phyloP scores from a whole-genome alignment of 225 moss, liverwort and hornwort species.

The Sphagnum contortum region DNA sequence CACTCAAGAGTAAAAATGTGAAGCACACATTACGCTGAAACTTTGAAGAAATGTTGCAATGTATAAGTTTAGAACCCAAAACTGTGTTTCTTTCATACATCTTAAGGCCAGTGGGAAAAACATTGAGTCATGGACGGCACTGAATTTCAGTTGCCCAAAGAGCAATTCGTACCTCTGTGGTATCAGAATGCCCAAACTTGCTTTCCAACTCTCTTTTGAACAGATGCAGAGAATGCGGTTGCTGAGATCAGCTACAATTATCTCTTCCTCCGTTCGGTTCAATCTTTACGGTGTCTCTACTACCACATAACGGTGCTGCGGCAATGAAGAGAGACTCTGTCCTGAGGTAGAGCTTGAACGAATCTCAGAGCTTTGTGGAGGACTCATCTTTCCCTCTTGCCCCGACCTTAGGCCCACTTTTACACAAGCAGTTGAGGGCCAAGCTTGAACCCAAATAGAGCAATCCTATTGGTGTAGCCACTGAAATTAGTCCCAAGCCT shows the following conservation, averaged over 20 bases:
- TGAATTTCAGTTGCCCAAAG: no score
- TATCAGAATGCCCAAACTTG: constrained; percentile 26
- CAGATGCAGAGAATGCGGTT: constrained; percentile 15
- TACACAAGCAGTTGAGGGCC: no score
- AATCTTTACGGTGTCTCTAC: constrained; percentile 11
- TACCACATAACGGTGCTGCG: not conserved
- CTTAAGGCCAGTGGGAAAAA: no score
- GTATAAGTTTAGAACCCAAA: no score
- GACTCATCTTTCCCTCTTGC: constrained; percentile 8
- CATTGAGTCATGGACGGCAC: no score
- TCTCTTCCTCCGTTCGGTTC: constrained; percentile 23
- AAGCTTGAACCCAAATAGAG: no score
- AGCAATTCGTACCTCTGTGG: constrained; percentile 53
- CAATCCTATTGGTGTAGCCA: no score
- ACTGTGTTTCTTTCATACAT: no score
- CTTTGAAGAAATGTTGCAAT: not conserved
- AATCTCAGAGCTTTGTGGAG: constrained; percentile 43
- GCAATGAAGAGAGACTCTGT: no score
- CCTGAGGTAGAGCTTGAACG: constrained; percentile 42
- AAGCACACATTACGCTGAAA: not conserved
- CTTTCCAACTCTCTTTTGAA: constrained; percentile 43
- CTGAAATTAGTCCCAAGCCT: no score
- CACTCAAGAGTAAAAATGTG: constrained; percentile 5
- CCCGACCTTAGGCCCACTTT: not conserved
- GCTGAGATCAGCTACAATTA: constrained; percentile 7